Conservation (phyloP, 257 asterid species). For the Jaltomata sinuosa region DNA sequence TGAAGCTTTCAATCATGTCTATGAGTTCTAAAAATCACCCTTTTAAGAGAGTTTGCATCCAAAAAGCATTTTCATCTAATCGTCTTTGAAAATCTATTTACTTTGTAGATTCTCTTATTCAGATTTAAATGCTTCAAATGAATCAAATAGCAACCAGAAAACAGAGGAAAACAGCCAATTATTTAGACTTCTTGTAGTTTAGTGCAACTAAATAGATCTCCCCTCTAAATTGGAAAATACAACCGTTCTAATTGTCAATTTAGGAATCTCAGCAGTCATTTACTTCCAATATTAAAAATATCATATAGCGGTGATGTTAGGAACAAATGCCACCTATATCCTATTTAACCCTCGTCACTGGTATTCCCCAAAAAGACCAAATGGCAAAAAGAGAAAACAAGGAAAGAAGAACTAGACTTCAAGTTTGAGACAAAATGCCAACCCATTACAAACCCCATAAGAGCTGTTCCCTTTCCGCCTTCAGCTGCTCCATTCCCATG, state of each 20-base stretch:
- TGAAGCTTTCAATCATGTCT: background rate
- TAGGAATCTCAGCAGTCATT: background rate
- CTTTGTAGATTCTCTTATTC: background rate
- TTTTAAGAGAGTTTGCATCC: background rate
- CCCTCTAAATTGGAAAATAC: background rate
- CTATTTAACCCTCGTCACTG: background rate
- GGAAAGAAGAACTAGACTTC: background rate
- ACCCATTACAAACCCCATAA: background rate
- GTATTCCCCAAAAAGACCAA: background rate
- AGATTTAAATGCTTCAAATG: background rate
- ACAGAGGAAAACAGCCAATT: background rate
- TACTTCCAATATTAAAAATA: background rate
- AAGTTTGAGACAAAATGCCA: background rate
- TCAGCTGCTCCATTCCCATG: background rate
- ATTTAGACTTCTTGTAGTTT: background rate
- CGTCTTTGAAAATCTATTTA: background rate
- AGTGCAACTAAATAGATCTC: background rate
- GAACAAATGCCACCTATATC: background rate
- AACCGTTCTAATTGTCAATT: background rate
- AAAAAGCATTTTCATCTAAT: background rate
- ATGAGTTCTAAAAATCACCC: background rate
- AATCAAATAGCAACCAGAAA: background rate
- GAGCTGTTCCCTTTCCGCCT: background rate
- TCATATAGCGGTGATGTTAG: background rate
- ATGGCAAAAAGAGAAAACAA: background rate